These are phyloP conservation scores for Talaromyces pinophilus DNA, from an alignment of 2,329 filamentous ascomycete genomes.

Conservation along the genomic window DNA sequence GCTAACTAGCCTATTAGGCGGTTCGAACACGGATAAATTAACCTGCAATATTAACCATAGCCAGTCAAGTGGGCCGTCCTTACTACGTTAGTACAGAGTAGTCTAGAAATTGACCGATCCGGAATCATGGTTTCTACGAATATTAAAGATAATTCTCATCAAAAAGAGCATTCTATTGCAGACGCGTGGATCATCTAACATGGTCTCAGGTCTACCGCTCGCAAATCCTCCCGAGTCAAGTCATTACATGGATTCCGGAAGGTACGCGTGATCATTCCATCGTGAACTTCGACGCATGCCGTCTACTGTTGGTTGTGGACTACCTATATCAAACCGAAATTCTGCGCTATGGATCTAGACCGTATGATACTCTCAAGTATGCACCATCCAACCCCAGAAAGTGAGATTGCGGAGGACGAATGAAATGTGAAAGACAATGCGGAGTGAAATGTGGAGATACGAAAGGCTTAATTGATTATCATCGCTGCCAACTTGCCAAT, in stretches of 20 bases:
- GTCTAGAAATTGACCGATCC: neutral
- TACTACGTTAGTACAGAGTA: neutral
- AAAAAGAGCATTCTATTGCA: neutral
- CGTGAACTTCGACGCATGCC: neutral
- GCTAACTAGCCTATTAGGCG: neutral
- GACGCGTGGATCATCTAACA: neutral
- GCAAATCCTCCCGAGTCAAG: neutral
- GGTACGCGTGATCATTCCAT: neutral
- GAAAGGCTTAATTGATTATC: neutral
- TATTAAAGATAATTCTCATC: neutral
- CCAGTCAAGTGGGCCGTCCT: neutral
- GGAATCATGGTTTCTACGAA: neutral
- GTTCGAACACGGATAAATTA: neutral
- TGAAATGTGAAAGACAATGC: neutral
- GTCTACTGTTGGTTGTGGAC: neutral
- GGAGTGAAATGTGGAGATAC: neutral
- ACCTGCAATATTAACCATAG: neutral
- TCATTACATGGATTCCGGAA: neutral
- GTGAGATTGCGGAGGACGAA: constrained; percentile 1
- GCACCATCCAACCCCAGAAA: neutral
- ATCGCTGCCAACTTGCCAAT: no score
- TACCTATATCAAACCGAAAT: neutral
- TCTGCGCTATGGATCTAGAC: neutral
- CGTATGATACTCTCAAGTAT: neutral
- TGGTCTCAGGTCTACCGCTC: neutral